phyloP scores from a whole-genome alignment of 2,329 filamentous ascomycete species.

The Pestalotiopsis sp. region DNA sequence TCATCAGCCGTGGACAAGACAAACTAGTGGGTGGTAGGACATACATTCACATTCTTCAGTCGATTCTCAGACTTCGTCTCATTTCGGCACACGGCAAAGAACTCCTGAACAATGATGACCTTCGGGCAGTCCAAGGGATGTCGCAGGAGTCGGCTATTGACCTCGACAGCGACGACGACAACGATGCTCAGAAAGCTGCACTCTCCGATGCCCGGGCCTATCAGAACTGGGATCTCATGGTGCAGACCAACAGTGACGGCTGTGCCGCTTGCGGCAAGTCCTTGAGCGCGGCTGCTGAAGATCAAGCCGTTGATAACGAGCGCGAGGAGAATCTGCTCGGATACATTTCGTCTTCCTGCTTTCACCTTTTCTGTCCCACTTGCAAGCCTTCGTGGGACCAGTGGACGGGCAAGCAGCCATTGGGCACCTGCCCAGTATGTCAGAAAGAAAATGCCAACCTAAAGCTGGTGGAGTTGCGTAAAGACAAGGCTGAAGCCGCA shows the following conservation, averaged over 20 bases:
- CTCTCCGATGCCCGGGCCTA: slow-evolving; percentile 76
- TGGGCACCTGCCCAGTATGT: slow-evolving; percentile 70
- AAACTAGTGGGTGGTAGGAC: slow-evolving; percentile 78
- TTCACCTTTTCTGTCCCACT: slow-evolving; percentile 78
- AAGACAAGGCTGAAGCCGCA: slow-evolving; percentile 59
- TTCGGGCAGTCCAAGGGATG: slow-evolving; percentile 78
- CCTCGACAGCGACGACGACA: slow-evolving; percentile 77
- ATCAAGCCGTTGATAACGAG: slow-evolving; percentile 61
- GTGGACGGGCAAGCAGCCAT: slow-evolving; percentile 49
- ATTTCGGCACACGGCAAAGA: slow-evolving; percentile 96
- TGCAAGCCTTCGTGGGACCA: slow-evolving; percentile 68
- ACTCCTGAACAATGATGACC: slow-evolving; percentile 80
- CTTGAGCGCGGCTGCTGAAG: slow-evolving; percentile 55
- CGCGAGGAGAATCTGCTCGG: slow-evolving; percentile 69
- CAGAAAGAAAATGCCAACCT: slow-evolving; percentile 42
- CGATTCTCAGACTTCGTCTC: slow-evolving; percentile 84
- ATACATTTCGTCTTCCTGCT: slow-evolving; percentile 78
- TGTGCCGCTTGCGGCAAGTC: slow-evolving; percentile 73
- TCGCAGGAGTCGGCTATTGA: slow-evolving; percentile 87
- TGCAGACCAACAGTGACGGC: slow-evolving; percentile 75
- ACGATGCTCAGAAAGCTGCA: slow-evolving; percentile 50
- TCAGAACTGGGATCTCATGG: slow-evolving; percentile 82
- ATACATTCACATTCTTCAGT: slow-evolving; percentile 93
- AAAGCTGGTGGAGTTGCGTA: slow-evolving; percentile 72
- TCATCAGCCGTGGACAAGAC: slow-evolving; percentile 66